A percentile compares a stretch with the other conserved stretches of the same genome.
phyloP scores from a whole-genome alignment of 257 asterid genomes.

The Cordia subcordata region DNA sequence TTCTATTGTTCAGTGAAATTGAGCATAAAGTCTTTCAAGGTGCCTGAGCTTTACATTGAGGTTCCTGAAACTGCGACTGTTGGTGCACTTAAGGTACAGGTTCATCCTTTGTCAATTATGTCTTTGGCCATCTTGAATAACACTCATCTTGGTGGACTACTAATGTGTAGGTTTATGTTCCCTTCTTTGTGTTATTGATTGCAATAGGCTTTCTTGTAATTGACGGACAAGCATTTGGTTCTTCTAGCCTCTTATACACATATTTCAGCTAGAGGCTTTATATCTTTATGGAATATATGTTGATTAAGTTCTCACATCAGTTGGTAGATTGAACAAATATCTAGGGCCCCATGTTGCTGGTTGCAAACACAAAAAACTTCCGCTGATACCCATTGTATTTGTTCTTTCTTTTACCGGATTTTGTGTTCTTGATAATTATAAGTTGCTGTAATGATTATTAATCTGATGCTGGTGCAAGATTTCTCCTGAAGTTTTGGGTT shows the following conservation, averaged over 20 bases:
- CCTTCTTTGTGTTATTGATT: no score
- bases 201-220: no score
- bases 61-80: slow-evolving; percentile 88
- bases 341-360: no score
- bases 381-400: neutral
- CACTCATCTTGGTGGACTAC: neutral
- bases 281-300: no score
- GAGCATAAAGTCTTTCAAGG: slow-evolving; percentile 88
- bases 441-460: no score
- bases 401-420: neutral
- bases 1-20: slow-evolving; percentile 60
- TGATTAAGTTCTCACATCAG: no score
- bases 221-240: no score
- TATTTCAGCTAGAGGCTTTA: no score
- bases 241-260: no score
- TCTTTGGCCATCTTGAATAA: neutral
- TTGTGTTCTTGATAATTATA: no score
- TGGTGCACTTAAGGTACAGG: slow-evolving; percentile 82
- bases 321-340: no score
- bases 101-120: neutral
- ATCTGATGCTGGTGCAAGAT: slow-evolving; percentile 3
- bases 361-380: no score
- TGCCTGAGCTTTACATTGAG: slow-evolving; percentile 93
- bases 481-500: slow-evolving; percentile 1
- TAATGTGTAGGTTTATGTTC: neutral